phyloP scores from a whole-genome alignment of 75 land plant species.

The Cupressus sempervirens region DNA sequence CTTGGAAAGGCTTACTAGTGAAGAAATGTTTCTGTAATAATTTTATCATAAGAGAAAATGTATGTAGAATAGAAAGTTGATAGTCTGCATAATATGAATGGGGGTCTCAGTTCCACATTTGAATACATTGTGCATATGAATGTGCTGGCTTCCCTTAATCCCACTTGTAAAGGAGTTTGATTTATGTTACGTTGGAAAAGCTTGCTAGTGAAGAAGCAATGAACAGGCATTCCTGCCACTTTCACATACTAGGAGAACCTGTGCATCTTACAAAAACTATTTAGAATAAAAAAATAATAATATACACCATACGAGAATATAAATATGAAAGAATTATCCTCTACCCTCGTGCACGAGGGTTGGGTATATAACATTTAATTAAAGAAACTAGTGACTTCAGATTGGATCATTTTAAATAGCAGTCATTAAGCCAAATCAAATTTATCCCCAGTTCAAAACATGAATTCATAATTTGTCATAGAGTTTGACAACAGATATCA shows the following conservation, averaged over 20 bases:
- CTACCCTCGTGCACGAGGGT: not conserved
- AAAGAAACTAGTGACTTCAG: not conserved
- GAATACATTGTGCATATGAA: not conserved
- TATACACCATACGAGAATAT: not conserved
- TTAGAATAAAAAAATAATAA: not conserved
- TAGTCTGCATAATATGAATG: not conserved
- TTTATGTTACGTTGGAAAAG: not conserved
- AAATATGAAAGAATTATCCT: not conserved
- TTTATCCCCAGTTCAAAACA: not conserved
- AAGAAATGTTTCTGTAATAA: not conserved
- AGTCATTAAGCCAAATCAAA: not conserved
- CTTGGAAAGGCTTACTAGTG: not conserved
- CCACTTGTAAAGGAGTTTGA: not conserved
- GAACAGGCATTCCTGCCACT: not conserved
- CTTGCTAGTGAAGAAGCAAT: not conserved
- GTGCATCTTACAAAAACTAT: not conserved
- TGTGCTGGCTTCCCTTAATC: not conserved
- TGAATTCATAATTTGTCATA: not conserved
- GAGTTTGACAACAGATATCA: not conserved
- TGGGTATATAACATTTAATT: not conserved
- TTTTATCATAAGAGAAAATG: not conserved
- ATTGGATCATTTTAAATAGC: not conserved
- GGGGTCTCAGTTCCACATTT: not conserved
- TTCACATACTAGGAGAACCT: not conserved
- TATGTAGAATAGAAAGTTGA: not conserved